Conservation (phyloP, 2,329 filamentous ascomycete species). For the Hypoxylon sp. region DNA sequence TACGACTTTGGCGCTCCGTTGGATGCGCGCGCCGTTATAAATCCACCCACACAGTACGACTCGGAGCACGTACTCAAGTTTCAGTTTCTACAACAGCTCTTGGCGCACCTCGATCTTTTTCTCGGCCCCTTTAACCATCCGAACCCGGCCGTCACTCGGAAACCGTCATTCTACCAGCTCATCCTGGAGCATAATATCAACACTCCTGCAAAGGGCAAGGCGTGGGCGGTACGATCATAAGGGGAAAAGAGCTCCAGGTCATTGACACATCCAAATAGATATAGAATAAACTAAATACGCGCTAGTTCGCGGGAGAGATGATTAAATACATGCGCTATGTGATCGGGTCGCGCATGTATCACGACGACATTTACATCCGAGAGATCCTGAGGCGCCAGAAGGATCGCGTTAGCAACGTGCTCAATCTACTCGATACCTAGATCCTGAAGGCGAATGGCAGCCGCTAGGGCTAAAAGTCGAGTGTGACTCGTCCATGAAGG, state of each 20-base stretch:
- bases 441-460: constrained; percentile 6
- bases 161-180: constrained; percentile 1
- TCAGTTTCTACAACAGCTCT: constrained; percentile 7
- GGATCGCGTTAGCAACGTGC: too few species aligned
- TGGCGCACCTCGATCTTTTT: background rate
- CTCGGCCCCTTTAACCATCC: constrained; percentile 5
- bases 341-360: constrained; percentile 13
- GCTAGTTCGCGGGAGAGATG: constrained; percentile 1
- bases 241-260: constrained; percentile 4
- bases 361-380: constrained; percentile 6
- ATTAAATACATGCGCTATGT: constrained; percentile 8
- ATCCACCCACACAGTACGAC: constrained; percentile 11
- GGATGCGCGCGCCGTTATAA: constrained; percentile 6
- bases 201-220: constrained; percentile 7
- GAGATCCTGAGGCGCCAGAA: too few species aligned
- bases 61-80: constrained; percentile 13
- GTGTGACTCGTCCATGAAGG: constrained; percentile 3
- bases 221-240: constrained; percentile 2
- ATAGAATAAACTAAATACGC: background rate
- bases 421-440: background rate
- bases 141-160: background rate
- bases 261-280: constrained; percentile 7
- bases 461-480: constrained; percentile 1
- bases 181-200: constrained; percentile 8
- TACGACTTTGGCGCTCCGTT: constrained; percentile 17